Base-by-base conservation (phyloP, 176 grass and related monocot species). In the Rhynchospora breviuscula region DNA sequence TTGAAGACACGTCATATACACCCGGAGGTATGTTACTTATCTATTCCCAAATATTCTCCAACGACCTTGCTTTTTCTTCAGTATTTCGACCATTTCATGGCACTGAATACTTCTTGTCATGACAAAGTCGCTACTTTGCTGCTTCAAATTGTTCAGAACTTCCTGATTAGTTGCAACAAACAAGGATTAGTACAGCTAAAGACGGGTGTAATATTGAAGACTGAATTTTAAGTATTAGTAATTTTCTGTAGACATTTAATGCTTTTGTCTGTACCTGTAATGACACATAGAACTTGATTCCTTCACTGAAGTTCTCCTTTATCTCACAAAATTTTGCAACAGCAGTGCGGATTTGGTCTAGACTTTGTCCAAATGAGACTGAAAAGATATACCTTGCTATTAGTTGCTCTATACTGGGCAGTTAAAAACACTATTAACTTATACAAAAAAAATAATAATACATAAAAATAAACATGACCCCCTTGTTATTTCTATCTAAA, bases 61-160 rank as follows among this genome's bases (percentile, higher is more conserved):
- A n/a, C 72, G 61, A 51, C 52, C 45, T 13, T n/a, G 66, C 63
- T 65, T 86, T 12, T 52, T 78, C 53, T 88, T 83, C 29, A 85
- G 53, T 23, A 80, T 53, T 45, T 88, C 75, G 3, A 85, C 35
- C 87, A 88, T 75, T 52, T 88, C 87, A 17, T 17, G 51, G 25
- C 87, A 81, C 82, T 85, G 82, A 53, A 85, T 85, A 14, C 63
- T 71, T 61, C 87, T 84, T 67, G 87, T 88, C 87, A 88, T 85
- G 8, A 57, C 62, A 49, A 88, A 88, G 33, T 88, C 87, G 23
- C 83, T 85, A 33, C 76, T 80, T 80, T 85, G 87, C 51, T 88
- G 87, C 77, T 88, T 85, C 33, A 85, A 61, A 51, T 73, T 88
- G 52, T 79, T 74, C 33, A 88, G 23, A 80, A 82, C 82, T 13